Conservation (phyloP, 2,329 filamentous ascomycete species). For the Cercospora zeae-maydis region DNA sequence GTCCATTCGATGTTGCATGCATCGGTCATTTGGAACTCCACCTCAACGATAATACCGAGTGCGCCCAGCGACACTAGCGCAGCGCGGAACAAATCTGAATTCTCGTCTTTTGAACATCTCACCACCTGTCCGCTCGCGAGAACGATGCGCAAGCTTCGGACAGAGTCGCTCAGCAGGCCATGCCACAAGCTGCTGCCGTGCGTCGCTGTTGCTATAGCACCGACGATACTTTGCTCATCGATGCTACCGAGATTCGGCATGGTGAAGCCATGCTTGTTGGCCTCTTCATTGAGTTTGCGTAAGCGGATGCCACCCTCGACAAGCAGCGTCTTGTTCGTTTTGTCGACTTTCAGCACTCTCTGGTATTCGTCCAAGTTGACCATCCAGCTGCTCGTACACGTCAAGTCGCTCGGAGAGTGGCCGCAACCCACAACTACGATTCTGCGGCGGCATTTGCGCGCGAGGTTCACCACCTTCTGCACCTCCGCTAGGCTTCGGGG, state of each 20-base stretch:
- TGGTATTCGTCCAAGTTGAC: constrained; percentile 85
- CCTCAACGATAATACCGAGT: constrained; percentile 83
- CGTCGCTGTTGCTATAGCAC: constrained; percentile 87
- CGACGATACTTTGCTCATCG: constrained; percentile 87
- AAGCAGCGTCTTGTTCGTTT: constrained; percentile 61
- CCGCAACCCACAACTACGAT: constrained; percentile 84
- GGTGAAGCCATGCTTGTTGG: constrained; percentile 72
- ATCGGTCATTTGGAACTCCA: constrained; percentile 77
- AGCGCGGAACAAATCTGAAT: constrained; percentile 79
- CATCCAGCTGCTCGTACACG: constrained; percentile 91
- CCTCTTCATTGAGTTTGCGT: constrained; percentile 65
- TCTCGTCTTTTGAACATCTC: constrained; percentile 63
- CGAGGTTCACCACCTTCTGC: constrained; percentile 76
- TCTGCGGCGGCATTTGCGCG: constrained; percentile 73
- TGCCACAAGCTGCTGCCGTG: constrained; percentile 84
- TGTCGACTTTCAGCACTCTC: constrained; percentile 67
- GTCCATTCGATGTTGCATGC: constrained; percentile 83
- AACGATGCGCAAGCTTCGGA: constrained; percentile 72
- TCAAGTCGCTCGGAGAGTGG: constrained; percentile 88
- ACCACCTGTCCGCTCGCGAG: constrained; percentile 74
- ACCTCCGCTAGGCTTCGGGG: constrained; percentile 77
- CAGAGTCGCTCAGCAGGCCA: constrained; percentile 76
- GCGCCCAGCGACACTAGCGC: constrained; percentile 84
- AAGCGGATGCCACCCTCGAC: constrained; percentile 89
- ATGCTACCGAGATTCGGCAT: constrained; percentile 94